Base-by-base conservation (phyloP, 108 stramenopile species). In the Epithemia pelagica region DNA sequence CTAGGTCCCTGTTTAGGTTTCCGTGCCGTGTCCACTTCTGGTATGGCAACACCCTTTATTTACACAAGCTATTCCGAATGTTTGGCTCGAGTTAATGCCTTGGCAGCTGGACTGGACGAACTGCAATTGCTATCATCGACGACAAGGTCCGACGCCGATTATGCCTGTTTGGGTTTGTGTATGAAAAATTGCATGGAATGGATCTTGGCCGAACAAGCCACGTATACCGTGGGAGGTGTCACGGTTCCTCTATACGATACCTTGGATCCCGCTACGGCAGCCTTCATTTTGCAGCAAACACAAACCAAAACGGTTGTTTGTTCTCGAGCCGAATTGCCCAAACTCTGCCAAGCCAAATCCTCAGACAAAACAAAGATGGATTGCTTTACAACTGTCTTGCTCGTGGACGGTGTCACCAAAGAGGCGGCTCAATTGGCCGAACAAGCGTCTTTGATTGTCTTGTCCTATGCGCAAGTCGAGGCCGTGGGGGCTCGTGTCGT, bases 231-330 rank as follows among this genome's bases (percentile, higher is more conserved):
- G 37, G 81, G 85, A 37, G 91, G 89, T 21, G 74, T 86, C 7
- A 93, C 95, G 0, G 97, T 95, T 59, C 96, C 96, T 1, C 82
- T 97, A 33, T 98, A 98, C 74, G 95, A 96, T 68, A 98, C 97
- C 18, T 79, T 98, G 7, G 97, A 95, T 15, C 90, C 92, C 10
- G 95, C 95, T 53, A 79, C 92, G 5, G 90, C 95, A 0, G 68
- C 81, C 24, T 97, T 88, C 70, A 93, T 97, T 59, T 59, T 98
- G 54, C 69, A 81, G 22, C 94, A 97, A 74, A 97, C 96, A 0
- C 78, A 74, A 22, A 63, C 90, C 7, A 74, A 75, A 20, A 79
- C 92, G 15, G 89, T 95, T 5, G 87, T 98, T 63, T 91, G 90
- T 65, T 76, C 83, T 32, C 67, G 84, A 7, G 66, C 28, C 15